phyloP scores from a whole-genome alignment of 768 basidiomycete species.

The Naganishia randhawae region DNA sequence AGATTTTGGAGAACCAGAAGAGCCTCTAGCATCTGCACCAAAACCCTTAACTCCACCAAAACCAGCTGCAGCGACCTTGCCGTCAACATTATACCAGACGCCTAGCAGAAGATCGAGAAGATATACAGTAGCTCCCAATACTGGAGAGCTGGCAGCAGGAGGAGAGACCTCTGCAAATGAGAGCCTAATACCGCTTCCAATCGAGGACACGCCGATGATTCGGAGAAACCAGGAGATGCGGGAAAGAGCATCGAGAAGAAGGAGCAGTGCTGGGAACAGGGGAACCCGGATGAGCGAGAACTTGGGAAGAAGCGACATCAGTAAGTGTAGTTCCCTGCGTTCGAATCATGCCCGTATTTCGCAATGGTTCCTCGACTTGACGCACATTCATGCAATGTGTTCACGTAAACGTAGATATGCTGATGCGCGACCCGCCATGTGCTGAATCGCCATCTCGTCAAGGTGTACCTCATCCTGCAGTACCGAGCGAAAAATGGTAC shows the following conservation, averaged over 20 bases:
- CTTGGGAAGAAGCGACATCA: constrained; percentile 47
- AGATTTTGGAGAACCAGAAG: constrained; percentile 22
- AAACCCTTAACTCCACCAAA: constrained; percentile 36
- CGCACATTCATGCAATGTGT: neutral
- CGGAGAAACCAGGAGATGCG: constrained; percentile 45
- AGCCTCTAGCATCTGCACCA: constrained; percentile 5
- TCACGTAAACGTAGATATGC: neutral
- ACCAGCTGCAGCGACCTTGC: constrained; percentile 29
- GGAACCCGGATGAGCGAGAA: constrained; percentile 45
- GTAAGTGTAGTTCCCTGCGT: constrained; percentile 31
- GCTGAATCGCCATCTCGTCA: constrained; percentile 20
- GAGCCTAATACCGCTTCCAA: constrained; percentile 40
- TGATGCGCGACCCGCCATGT: constrained; percentile 21
- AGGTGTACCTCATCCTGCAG: constrained; percentile 46
- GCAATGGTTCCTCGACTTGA: neutral
- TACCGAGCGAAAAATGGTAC: constrained; percentile 39
- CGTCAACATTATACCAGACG: constrained; percentile 29
- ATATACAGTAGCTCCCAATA: constrained; percentile 30
- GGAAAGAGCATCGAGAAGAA: constrained; percentile 38
- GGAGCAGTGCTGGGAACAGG: constrained; percentile 42
- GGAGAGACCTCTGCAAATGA: constrained; percentile 34
- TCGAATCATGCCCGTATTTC: neutral
- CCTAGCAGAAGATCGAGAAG: constrained; percentile 17
- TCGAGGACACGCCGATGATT: constrained; percentile 47
- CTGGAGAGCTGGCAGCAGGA: constrained; percentile 28